phyloP scores from a whole-genome alignment of 129 eudicot species.

The Centaurea solstitialis region DNA sequence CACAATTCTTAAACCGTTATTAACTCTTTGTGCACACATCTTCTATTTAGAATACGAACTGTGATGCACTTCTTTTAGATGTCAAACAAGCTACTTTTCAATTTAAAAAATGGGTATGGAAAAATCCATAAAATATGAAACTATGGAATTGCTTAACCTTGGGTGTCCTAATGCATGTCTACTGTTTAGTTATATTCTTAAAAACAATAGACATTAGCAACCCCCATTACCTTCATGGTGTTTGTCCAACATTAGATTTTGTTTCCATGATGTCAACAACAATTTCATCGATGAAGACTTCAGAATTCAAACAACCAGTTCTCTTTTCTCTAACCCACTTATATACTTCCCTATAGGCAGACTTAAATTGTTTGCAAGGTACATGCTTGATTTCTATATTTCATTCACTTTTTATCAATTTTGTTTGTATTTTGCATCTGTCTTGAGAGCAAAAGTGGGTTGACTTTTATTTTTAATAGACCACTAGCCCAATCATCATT shows the following conservation, averaged over 20 bases:
- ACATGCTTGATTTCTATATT: neutral
- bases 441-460: no score
- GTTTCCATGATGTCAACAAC: neutral
- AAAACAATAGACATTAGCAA: neutral
- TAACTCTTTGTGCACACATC: neutral
- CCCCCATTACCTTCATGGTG: neutral
- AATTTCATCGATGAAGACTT: neutral
- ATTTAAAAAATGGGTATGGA: neutral
- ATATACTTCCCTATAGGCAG: neutral
- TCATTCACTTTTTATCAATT: neutral
- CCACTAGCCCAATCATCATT: neutral
- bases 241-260: neutral
- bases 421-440: neutral
- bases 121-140: neutral
- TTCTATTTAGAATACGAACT: neutral
- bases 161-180: neutral
- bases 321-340: neutral
- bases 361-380: neutral
- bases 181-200: neutral
- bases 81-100: neutral
- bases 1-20: slow-evolving; percentile 4
- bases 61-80: neutral
- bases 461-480: neutral
- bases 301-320: neutral
- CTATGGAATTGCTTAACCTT: neutral